A percentile compares a stretch with the other conserved stretches of the same genome.
These are phyloP conservation scores for Digitaria exilis DNA, from an alignment of 202 grass and related monocot genomes.

Conservation along the genomic window DNA sequence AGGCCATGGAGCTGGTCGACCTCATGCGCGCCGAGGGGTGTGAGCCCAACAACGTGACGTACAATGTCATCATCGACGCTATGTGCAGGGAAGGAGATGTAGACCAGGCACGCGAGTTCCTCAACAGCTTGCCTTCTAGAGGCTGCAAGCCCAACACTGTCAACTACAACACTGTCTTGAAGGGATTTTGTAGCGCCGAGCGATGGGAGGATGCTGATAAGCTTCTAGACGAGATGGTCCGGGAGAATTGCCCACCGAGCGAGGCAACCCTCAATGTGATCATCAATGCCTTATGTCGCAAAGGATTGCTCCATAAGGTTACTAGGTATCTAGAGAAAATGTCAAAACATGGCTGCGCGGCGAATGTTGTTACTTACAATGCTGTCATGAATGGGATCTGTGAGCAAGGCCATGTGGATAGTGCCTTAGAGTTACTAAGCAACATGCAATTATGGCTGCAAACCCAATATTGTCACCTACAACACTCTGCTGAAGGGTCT, in stretches of 20 bases:
- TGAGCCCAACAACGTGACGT: constrained; percentile 63
- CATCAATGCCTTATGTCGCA: constrained; percentile 51
- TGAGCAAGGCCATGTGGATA: constrained; percentile 57
- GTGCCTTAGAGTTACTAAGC: constrained; percentile 52
- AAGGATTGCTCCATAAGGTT: constrained; percentile 47
- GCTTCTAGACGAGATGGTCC: constrained; percentile 59
- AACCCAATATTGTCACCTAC: constrained; percentile 56
- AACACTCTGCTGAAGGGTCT: constrained; percentile 65
- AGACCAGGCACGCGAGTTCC: constrained; percentile 41
- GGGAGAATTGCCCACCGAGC: constrained; percentile 48
- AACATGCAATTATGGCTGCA: constrained; percentile 62
- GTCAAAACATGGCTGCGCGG: constrained; percentile 55
- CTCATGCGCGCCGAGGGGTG: constrained; percentile 69
- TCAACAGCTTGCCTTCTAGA: constrained; percentile 46
- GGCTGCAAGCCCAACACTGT: constrained; percentile 64
- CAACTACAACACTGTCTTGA: constrained; percentile 67
- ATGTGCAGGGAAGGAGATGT: constrained; percentile 71
- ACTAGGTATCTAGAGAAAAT: constrained; percentile 56
- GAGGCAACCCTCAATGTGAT: constrained; percentile 67
- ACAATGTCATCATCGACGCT: constrained; percentile 69
- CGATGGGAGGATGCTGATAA: constrained; percentile 58
- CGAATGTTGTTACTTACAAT: constrained; percentile 59
- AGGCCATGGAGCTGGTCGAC: constrained; percentile 62
- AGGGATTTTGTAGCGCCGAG: constrained; percentile 46
- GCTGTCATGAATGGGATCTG: constrained; percentile 58